These are phyloP conservation scores for Rhypophila decipiens DNA, from an alignment of 495 filamentous ascomycete genomes.

Conservation along the genomic window DNA sequence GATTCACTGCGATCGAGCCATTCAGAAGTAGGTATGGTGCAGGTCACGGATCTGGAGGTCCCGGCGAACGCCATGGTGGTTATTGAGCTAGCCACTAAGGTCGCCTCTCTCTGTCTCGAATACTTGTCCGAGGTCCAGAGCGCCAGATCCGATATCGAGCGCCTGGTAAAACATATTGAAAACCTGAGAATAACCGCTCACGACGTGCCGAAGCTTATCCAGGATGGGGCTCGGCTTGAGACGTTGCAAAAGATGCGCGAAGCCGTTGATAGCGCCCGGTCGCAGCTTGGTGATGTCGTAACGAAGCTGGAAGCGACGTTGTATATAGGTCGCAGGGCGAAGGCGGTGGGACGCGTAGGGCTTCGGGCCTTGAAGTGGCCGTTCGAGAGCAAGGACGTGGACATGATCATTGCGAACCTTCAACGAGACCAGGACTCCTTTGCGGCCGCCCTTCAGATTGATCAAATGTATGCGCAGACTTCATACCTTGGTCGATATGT, in stretches of 20 bases:
- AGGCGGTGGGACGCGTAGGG: constrained; percentile 25
- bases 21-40: no score
- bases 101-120: constrained; percentile 22
- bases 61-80: constrained; percentile 32
- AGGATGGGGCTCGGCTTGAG: constrained; percentile 6
- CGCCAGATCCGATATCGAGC: constrained; percentile 28
- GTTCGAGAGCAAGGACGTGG: constrained; percentile 33
- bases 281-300: constrained; percentile 16
- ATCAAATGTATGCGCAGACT: constrained; percentile 35
- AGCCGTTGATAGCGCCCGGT: constrained; percentile 20
- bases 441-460: constrained; percentile 29
- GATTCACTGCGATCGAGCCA: no score
- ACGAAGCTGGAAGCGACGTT: constrained; percentile 26
- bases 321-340: constrained; percentile 17
- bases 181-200: constrained; percentile 15
- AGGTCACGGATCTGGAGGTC: neutral
- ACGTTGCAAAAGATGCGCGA: constrained; percentile 7
- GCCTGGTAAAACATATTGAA: constrained; percentile 19
- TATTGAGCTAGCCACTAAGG: constrained; percentile 26
- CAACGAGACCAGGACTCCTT: constrained; percentile 30
- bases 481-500: neutral
- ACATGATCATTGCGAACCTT: constrained; percentile 28
- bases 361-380: constrained; percentile 37
- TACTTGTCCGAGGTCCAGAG: constrained; percentile 28
- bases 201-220: constrained; percentile 6